Base-by-base conservation (phyloP, 768 basidiomycete species). In the Hydnomerulius pinastri region DNA sequence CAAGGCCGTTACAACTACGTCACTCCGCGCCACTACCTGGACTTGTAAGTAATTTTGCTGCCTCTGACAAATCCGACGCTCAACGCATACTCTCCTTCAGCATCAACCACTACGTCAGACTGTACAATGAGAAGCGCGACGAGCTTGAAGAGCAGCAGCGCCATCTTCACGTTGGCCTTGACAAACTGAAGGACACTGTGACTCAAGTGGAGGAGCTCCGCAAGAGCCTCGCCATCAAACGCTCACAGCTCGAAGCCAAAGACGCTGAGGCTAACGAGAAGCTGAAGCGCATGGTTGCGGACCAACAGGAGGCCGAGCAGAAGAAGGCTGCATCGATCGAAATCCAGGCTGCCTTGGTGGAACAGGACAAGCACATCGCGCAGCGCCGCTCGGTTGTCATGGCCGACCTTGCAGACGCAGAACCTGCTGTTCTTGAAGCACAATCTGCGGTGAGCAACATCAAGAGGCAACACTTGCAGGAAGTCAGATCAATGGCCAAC, bases 101-200 rank as follows among this genome's bases (percentile, higher is more conserved):
- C 66, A 96, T 99, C 73, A 91, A 95, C 57, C 97, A 99, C 60
- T 99, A 97, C 63, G 96, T 98, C 29, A 82, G 88, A 15, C 80
- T 99, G 24, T 93, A 93, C 66, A 91, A 85, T 43, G 96, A 98
- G 70, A 99, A 98, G 70, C 88, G 92, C 11, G 95, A 97, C 56
- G 95, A 98, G 63, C 77, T 99, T 15, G 97, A 98, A 69, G 97
- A 99, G 66, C 95, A 99, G 64, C 97, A 98, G 63, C 88, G 97
- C 25, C 97, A 99, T 73, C 79, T 99, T 47, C 97, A 99, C 60
- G 93, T 98, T 53, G 97, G 97, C 50, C 81, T 99, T 43, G 95
- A 98, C 70, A 99, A 99, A 70, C 81, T 98, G 23, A 86, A 84
- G 25, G 92, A 95, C 51, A 99, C 97, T 0, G 95, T 99, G 53